phyloP scores from a whole-genome alignment of 2,329 filamentous ascomycete genomes.

The Xylaria sp. region DNA sequence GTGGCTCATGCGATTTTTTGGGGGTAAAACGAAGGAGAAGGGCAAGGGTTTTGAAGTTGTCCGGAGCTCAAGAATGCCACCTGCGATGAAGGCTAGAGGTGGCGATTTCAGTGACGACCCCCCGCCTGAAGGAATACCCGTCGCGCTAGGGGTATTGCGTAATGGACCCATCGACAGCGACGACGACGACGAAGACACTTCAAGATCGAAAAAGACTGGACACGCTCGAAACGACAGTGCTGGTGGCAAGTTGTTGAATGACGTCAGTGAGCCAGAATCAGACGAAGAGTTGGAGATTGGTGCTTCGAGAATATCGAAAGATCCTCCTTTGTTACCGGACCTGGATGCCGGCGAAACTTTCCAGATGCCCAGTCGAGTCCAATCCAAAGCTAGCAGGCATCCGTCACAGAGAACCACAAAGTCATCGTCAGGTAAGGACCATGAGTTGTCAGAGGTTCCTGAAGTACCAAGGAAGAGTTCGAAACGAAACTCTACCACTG shows the following conservation, averaged over 20 bases:
- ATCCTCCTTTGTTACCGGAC: conserved; percentile 68
- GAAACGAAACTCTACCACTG: conserved; percentile 64
- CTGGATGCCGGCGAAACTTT: conserved; percentile 70
- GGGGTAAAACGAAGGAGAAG: conserved; percentile 91
- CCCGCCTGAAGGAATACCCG: conserved; percentile 73
- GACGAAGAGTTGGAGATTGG: conserved; percentile 53
- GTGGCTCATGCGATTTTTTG: conserved; percentile 85
- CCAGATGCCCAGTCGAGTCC: conserved; percentile 71
- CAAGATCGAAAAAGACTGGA: conserved; percentile 48
- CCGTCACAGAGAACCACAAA: conserved; percentile 53
- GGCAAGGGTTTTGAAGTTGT: conserved; percentile 98
- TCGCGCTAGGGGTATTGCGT: conserved; percentile 69
- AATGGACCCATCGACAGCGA: conserved; percentile 74
- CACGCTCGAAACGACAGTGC: conserved; percentile 49
- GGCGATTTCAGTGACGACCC: conserved; percentile 72
- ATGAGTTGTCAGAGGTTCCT: conserved; percentile 55
- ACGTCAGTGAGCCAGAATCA: conserved; percentile 60
- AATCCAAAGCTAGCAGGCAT: conserved; percentile 66
- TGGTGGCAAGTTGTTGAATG: conserved; percentile 57
- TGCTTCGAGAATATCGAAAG: conserved; percentile 57
- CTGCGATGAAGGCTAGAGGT: conserved; percentile 71
- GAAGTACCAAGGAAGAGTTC: conserved; percentile 79
- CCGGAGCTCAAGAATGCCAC: conserved; percentile 85
- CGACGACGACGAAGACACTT: conserved; percentile 64
- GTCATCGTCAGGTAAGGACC: conserved; percentile 42